phyloP scores from a whole-genome alignment of 129 eudicot species.

The sunflower (Helianthus annuus) region DNA sequence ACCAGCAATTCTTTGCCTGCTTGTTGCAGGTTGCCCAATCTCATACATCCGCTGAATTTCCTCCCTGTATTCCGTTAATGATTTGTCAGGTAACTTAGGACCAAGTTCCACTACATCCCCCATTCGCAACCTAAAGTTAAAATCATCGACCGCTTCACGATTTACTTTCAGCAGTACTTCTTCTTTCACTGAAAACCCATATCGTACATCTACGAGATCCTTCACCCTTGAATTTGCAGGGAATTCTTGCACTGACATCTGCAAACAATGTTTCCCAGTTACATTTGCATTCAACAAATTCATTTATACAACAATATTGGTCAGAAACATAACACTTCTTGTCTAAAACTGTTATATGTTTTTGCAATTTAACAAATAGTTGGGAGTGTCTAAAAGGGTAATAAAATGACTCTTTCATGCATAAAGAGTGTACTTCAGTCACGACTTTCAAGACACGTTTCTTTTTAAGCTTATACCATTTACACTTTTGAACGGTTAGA shows the following conservation, averaged over 20 bases:
- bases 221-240: constrained; percentile 66
- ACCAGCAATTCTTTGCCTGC: constrained; percentile 26
- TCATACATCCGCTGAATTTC: constrained; percentile 94
- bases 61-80: constrained; percentile 74
- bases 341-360: neutral
- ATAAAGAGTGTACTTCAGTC: neutral
- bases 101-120: constrained; percentile 89
- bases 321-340: neutral
- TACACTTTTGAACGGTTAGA: neutral
- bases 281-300: neutral
- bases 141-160: constrained; percentile 65
- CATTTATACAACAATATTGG: neutral
- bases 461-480: neutral
- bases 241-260: constrained; percentile 97
- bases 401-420: neutral
- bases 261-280: constrained; percentile 10
- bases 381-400: neutral
- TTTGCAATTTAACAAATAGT: neutral
- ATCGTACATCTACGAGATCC: constrained; percentile 56
- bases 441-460: neutral
- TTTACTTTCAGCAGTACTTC: constrained; percentile 79
- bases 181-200: constrained; percentile 68
- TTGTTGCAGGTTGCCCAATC: constrained; percentile 36
- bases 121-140: constrained; percentile 76
- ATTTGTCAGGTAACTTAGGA: constrained; percentile 73